Evolutionary conservation across 257 asterid genomes (phyloP).

Genomic region (Capsicum pubescens): DNA sequence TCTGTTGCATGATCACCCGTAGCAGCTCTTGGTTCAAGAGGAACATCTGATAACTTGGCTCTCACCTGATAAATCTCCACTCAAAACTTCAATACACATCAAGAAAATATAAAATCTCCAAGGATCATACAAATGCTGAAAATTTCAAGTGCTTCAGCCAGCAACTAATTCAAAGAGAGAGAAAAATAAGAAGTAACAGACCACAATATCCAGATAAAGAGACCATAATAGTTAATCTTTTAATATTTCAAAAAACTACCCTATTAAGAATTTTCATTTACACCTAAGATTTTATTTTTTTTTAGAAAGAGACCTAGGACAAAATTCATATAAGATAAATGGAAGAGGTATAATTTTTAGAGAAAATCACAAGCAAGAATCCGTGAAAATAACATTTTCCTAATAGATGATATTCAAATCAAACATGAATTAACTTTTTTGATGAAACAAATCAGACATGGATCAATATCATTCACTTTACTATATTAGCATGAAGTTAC

Average conservation of each 20-base stretch:
- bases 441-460: background rate
- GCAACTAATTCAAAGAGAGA: background rate
- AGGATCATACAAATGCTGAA: background rate
- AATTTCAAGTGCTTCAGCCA: background rate
- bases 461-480: background rate
- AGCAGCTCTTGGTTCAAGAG: slow-evolving; percentile 49
- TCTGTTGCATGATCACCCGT: slow-evolving; percentile 48
- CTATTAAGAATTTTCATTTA: background rate
- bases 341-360: background rate
- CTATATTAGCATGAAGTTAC: background rate
- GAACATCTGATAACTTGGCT: slow-evolving; percentile 42
- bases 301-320: no score
- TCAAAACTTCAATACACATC: slow-evolving; percentile 29
- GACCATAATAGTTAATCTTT: background rate
- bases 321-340: background rate
- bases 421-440: no score
- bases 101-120: slow-evolving; percentile 26
- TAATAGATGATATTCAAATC: slow-evolving; percentile 16
- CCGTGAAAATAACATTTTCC: slow-evolving; percentile 9
- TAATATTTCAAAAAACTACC: background rate
- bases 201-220: slow-evolving; percentile 1
- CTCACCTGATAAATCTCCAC: slow-evolving; percentile 57
- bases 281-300: no score
- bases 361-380: background rate
- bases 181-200: background rate